Evolutionary conservation across 2,329 filamentous ascomycete species (phyloP), one percentile per base, ranked within the genome.

Genomic region (Colletotrichum costaricense): DNA sequence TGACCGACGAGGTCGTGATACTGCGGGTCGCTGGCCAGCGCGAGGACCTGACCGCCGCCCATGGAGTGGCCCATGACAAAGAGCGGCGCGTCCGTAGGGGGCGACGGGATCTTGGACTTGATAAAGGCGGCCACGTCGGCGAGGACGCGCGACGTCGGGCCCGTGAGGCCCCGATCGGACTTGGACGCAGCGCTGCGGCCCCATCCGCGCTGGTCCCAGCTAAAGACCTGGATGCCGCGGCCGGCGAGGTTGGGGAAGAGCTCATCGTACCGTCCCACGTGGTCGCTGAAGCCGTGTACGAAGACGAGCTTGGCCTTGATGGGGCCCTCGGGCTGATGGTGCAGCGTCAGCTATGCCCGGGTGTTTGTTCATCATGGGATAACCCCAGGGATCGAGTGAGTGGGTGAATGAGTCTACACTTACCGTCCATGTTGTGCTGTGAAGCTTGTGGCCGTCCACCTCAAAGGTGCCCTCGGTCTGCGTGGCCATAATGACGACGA

Each of bases 21-120:
- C 68, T 81, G 73, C 1, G 86, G 81, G 67, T 88, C 85, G 68
- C 84, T 87, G 28, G 88, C 88, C 26, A 93, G 81, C 56, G 90
- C 91, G 9, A 97, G 84, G 6, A 92, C 89, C 82, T 97, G 89
- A 28, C 91, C 94, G 72, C 95, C 95, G 76, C 95, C 95, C 94
- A 98, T 98, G 26, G 93, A 95, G 83, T 98, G 95, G 66, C 95
- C 95, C 86, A 97, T 91, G 24, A 98, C 88, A 83, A 98, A 98
- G 19, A 97, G 80, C 0, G 95, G 94, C 46, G 86, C 84, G 4
- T 82, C 78, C 22, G 46, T 22, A 12, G 52, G 22, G 3, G 71
- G 30, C 28, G 82, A 81, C 11, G 87, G 87, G 5, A 92, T 84
- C 75, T 93, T 88, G 38, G 86, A 84, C 72, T 86, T 86, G 76